Evolutionary conservation across 805 yeast species (phyloP), one percentile per base, ranked within the genome.

Genomic region (Lipomyces lipofer): DNA sequence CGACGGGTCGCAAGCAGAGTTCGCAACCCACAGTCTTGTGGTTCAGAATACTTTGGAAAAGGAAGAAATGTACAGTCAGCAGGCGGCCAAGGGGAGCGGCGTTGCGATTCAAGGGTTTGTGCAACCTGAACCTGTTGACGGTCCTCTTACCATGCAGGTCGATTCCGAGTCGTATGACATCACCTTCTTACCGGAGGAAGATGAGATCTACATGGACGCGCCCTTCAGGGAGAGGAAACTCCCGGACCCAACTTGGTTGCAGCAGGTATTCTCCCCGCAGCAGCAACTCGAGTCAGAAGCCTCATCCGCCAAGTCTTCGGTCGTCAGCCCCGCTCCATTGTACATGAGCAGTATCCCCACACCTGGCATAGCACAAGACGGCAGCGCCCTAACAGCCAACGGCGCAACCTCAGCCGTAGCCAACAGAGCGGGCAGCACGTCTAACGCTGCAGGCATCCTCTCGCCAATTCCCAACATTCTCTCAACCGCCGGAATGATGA

Each of bases 181-280:
- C 27, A 49, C 33, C 33, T 56, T 56, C 27, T 43, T 56, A 19
- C 60, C 60, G 4, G 60, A 56, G 38, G 60, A 56, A 22, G 60
- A 56, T 32, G 60, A 56, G 24, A 52, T 56, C 21, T 56, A 54
- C 21, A 42, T 53, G 52, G 60, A 56, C 46, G 52, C 54, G 25
- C 58, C 60, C 5, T 49, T 44, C 40, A 32, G 60, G 22, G 35
- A 54, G 8, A 47, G 59, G 12, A 44, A 36, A 27, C 36, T 56
- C 2, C 59, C 60, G 2, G 58, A 49, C 15, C 36, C 40, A 32
- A 22, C 44, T 15, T 56, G 58, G 57, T 15, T 49, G 35, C 58
- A 53, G 38, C 58, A 48, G 40, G 33, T 48, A 42, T 38, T 36
- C 22, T 1, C 21, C 5, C 38, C 38, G 38, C 40, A 19, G 25